Evolutionary conservation across 768 basidiomycete species (phyloP).

Genomic region (Tulasnella calospora): DNA sequence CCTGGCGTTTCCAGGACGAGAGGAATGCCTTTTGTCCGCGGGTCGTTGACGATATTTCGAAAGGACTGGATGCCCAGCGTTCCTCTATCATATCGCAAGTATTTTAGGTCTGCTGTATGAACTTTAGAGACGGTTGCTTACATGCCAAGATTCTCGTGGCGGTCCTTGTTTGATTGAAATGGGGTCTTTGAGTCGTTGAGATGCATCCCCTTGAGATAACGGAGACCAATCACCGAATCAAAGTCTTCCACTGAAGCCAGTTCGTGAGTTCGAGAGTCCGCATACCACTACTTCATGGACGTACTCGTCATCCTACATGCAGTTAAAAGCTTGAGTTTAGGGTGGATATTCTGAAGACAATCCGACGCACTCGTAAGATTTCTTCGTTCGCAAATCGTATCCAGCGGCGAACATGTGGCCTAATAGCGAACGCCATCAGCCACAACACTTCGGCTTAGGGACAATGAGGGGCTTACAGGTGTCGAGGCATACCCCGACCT

Average conservation of each 20-base stretch:
- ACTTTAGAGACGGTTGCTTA: constrained; percentile 37
- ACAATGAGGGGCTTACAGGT: constrained; percentile 51
- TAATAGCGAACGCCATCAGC: constrained; percentile 31
- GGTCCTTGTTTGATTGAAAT: constrained; percentile 61
- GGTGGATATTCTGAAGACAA: constrained; percentile 25
- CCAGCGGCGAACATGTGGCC: constrained; percentile 80
- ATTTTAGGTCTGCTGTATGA: background rate
- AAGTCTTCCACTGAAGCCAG: constrained; percentile 54
- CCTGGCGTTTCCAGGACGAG: constrained; percentile 79
- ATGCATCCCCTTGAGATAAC: constrained; percentile 77
- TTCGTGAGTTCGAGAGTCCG: background rate
- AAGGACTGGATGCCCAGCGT: constrained; percentile 61
- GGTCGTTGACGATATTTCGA: constrained; percentile 60
- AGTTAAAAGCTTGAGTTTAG: background rate
- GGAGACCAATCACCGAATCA: constrained; percentile 60
- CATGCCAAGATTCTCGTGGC: constrained; percentile 83
- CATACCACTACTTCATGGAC: background rate
- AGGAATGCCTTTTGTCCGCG: constrained; percentile 62
- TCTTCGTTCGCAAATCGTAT: constrained; percentile 70
- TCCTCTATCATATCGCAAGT: constrained; percentile 46
- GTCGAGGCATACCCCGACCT: constrained; percentile 81
- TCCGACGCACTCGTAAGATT: constrained; percentile 63
- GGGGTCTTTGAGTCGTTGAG: constrained; percentile 75
- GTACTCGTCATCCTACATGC: background rate
- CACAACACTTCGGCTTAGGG: background rate